Conservation (phyloP, 345 rosid species). For the Aegle marmelos region DNA sequence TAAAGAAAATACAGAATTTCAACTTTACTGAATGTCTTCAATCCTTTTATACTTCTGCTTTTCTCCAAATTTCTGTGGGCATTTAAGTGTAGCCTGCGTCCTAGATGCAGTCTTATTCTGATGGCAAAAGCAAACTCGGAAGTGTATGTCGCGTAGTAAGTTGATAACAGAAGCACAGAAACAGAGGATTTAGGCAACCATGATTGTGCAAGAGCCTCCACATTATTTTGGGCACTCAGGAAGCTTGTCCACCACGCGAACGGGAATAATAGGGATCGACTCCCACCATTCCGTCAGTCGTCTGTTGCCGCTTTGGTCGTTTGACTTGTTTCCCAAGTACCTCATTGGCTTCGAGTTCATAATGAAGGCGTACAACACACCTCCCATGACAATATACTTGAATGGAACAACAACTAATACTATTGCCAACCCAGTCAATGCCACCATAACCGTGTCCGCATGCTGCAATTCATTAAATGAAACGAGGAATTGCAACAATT, state of each 20-base stretch:
- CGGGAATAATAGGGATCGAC: conserved; percentile 67
- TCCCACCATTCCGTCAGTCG: conserved; percentile 92
- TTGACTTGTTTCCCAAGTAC: conserved; percentile 34
- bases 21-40: no score
- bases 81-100: rapidly evolving
- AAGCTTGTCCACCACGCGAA: conserved; percentile 40
- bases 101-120: neutral
- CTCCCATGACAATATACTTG: conserved; percentile 46
- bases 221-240: neutral
- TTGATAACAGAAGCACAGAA: neutral
- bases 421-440: conserved; percentile 41
- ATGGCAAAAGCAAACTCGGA: neutral
- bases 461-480: conserved; percentile 46
- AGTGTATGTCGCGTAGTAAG: neutral
- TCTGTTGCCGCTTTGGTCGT: conserved; percentile 35
- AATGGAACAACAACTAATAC: conserved; percentile 55
- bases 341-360: conserved; percentile 53
- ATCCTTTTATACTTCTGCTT: neutral
- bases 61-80: neutral
- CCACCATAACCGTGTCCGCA: conserved; percentile 50
- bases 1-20: neutral
- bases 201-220: neutral
- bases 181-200: neutral
- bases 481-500: neutral
- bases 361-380: conserved; percentile 27